Percentiles rank a stretch among this genome's conserved stretches.
phyloP scores from a whole-genome alignment of 768 basidiomycete genomes.

The Boletus sp. region DNA sequence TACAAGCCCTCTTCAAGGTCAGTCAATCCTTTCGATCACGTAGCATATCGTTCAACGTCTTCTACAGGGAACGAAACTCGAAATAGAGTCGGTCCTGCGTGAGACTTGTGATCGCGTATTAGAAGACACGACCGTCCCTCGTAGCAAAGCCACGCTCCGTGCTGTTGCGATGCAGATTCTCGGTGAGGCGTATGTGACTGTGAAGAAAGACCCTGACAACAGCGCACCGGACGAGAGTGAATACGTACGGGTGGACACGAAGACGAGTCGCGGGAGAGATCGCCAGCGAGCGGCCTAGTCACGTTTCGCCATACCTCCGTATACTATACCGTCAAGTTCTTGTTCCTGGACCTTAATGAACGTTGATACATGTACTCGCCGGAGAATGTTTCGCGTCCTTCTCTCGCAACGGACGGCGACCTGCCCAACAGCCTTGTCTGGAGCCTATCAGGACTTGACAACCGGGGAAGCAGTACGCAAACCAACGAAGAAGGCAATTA shows the following conservation, averaged over 20 bases:
- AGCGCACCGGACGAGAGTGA: constrained; percentile 58
- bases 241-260: constrained; percentile 81
- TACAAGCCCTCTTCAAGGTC: constrained; percentile 90
- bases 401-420: too few species aligned
- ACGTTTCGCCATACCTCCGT: background rate
- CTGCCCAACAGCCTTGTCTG: too few species aligned
- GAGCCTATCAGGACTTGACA: too few species aligned
- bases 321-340: constrained; percentile 9
- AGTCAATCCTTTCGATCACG: background rate
- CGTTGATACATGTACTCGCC: background rate
- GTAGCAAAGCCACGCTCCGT: constrained; percentile 62
- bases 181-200: constrained; percentile 73
- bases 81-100: constrained; percentile 84
- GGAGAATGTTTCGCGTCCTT: too few species aligned
- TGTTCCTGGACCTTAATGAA: constrained; percentile 2
- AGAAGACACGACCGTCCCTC: constrained; percentile 50
- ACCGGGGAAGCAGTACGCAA: background rate
- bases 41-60: background rate
- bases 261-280: constrained; percentile 53
- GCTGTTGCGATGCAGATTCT: constrained; percentile 83
- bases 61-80: constrained; percentile 80
- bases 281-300: constrained; percentile 25
- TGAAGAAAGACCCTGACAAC: constrained; percentile 58
- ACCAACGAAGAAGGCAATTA: background rate
- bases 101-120: constrained; percentile 86